phyloP scores from a whole-genome alignment of 495 filamentous ascomycete genomes.

The Margaritispora aquatica region DNA sequence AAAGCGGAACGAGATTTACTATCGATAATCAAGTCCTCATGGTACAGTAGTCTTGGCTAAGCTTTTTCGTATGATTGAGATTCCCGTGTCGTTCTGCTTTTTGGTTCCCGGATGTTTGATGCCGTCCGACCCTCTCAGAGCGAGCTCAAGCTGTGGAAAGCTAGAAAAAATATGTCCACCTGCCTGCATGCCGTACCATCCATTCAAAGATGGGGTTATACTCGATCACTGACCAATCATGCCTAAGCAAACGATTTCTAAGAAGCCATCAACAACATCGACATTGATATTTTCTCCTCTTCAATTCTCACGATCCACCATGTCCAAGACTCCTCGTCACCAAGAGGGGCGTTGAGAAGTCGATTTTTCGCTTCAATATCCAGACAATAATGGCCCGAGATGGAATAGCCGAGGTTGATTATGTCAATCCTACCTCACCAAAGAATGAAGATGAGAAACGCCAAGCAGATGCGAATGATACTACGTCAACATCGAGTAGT shows the following conservation, averaged over 20 bases:
- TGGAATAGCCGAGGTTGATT: background rate
- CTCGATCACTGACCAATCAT: background rate
- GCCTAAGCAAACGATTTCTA: background rate
- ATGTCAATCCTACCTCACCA: background rate
- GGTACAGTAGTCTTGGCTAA: background rate
- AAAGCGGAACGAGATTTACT: background rate
- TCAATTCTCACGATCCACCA: background rate
- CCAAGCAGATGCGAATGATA: background rate
- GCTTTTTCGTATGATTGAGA: no score
- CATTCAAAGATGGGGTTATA: background rate
- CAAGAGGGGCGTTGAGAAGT: background rate
- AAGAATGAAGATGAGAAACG: background rate
- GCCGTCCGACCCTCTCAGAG: background rate
- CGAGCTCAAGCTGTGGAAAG: background rate
- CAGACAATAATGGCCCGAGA: background rate
- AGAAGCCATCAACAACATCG: background rate
- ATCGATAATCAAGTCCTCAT: no score
- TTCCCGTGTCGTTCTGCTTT: no score
- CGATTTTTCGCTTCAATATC: background rate
- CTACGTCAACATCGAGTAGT: conserved; percentile 5
- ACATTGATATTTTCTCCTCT: background rate
- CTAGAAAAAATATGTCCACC: background rate
- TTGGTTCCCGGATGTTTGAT: background rate
- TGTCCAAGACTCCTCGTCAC: background rate
- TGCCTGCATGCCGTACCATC: no score